Percentiles rank a stretch among this genome's conserved stretches.
phyloP scores from a whole-genome alignment of 805 yeast genomes.

The Clavispora carvajalis region DNA sequence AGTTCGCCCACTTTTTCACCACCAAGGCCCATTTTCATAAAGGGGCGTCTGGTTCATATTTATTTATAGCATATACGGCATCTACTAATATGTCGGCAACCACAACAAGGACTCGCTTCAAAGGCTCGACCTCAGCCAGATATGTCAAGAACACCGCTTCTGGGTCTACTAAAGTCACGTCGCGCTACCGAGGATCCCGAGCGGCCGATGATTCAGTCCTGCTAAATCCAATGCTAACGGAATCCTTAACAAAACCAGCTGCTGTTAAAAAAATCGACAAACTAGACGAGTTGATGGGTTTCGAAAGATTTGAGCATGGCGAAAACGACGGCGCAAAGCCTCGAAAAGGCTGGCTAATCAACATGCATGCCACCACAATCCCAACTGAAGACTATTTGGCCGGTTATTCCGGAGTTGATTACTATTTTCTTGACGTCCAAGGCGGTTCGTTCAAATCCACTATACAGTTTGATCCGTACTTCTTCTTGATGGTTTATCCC shows the following conservation, averaged over 20 bases:
- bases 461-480: slow-evolving; percentile 80
- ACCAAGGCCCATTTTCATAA: no score
- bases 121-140: slow-evolving; percentile 50
- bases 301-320: slow-evolving; percentile 70
- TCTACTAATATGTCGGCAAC: slow-evolving; percentile 4
- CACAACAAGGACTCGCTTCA: slow-evolving; percentile 8
- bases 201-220: slow-evolving; percentile 15
- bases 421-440: slow-evolving; percentile 90
- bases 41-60: no score
- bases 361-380: slow-evolving; percentile 84
- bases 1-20: not conserved
- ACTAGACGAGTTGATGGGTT: slow-evolving; percentile 83
- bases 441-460: slow-evolving; percentile 94
- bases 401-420: slow-evolving; percentile 90
- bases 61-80: no score
- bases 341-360: slow-evolving; percentile 83
- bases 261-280: slow-evolving; percentile 57
- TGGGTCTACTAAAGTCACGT: slow-evolving; percentile 15
- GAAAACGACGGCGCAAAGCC: slow-evolving; percentile 45
- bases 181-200: slow-evolving; percentile 8
- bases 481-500: slow-evolving; percentile 61
- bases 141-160: slow-evolving; percentile 39
- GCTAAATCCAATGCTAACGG: slow-evolving; percentile 33
- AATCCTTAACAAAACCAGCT: slow-evolving; percentile 42
- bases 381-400: slow-evolving; percentile 51